Evolutionary conservation across 2,329 filamentous ascomycete genomes (phyloP).

Genomic region (Kalaharituber pfeilii): DNA sequence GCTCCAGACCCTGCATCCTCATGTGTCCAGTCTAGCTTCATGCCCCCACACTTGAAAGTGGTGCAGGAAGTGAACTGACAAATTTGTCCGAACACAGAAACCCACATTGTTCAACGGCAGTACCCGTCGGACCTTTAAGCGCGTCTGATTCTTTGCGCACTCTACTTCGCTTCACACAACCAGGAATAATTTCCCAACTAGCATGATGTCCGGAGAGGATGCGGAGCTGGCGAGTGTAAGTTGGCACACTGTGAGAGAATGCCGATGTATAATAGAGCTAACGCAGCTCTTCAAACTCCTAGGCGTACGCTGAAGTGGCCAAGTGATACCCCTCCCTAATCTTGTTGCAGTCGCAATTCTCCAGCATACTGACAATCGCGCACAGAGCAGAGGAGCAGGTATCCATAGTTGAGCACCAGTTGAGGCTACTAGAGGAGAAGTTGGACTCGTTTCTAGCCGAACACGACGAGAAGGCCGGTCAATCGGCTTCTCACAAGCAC

Average conservation of each 20-base stretch:
- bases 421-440: conserved; percentile 15
- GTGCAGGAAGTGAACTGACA: background rate
- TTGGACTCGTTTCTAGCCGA: conserved; percentile 15
- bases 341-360: background rate
- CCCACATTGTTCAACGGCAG: no score
- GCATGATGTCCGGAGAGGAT: conserved; percentile 6
- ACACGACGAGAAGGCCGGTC: conserved; percentile 4
- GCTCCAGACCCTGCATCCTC: background rate
- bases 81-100: no score
- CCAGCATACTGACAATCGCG: conserved; percentile 4
- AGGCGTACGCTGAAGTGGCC: conserved; percentile 14
- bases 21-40: background rate
- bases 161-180: no score
- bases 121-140: no score
- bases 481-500: no score
- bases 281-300: background rate
- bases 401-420: conserved; percentile 13
- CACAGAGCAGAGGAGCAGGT: conserved; percentile 16
- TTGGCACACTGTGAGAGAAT: background rate
- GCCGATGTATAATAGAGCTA: background rate
- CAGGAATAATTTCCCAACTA: no score
- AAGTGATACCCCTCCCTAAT: conserved; percentile 9
- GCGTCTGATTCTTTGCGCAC: no score
- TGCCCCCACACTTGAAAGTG: background rate
- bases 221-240: conserved; percentile 15